Conservation (phyloP, 768 basidiomycete species). For the Aureoboletus auriporus region DNA sequence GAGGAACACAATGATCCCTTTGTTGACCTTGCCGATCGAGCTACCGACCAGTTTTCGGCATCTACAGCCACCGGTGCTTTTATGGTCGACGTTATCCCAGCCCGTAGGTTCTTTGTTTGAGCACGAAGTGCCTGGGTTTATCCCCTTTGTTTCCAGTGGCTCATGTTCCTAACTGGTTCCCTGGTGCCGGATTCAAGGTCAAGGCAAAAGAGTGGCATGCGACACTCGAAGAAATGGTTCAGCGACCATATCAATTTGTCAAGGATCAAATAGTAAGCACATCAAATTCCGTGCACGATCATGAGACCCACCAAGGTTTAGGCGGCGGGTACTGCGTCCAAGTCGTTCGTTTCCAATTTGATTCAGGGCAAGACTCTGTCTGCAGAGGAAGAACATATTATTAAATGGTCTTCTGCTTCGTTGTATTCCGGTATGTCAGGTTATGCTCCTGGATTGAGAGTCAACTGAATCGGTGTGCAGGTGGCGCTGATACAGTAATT, state of each 20-base stretch:
- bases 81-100: constrained; percentile 53
- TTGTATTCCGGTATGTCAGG: constrained; percentile 23
- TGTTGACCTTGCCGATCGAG: constrained; percentile 46
- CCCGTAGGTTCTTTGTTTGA: constrained; percentile 22
- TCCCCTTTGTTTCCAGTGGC: constrained; percentile 25
- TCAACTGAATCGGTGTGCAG: constrained; percentile 21
- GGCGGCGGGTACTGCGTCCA: constrained; percentile 47
- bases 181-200: constrained; percentile 51
- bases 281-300: too few species aligned
- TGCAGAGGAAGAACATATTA: constrained; percentile 50
- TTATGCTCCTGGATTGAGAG: constrained; percentile 3
- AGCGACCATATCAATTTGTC: constrained; percentile 52
- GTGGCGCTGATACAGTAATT: constrained; percentile 44
- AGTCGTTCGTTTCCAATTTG: constrained; percentile 55
- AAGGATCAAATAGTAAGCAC: constrained; percentile 56
- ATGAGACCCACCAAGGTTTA: constrained; percentile 21
- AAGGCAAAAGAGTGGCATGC: constrained; percentile 50
- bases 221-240: constrained; percentile 52
- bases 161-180: constrained; percentile 53
- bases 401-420: constrained; percentile 59
- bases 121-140: background rate
- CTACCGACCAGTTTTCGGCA: constrained; percentile 47
- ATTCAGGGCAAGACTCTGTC: constrained; percentile 49
- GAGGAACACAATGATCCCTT: constrained; percentile 49
- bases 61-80: constrained; percentile 46